These are phyloP conservation scores for Coffea humblotiana DNA, from an alignment of 305 asterid species.

Conservation along the genomic window DNA sequence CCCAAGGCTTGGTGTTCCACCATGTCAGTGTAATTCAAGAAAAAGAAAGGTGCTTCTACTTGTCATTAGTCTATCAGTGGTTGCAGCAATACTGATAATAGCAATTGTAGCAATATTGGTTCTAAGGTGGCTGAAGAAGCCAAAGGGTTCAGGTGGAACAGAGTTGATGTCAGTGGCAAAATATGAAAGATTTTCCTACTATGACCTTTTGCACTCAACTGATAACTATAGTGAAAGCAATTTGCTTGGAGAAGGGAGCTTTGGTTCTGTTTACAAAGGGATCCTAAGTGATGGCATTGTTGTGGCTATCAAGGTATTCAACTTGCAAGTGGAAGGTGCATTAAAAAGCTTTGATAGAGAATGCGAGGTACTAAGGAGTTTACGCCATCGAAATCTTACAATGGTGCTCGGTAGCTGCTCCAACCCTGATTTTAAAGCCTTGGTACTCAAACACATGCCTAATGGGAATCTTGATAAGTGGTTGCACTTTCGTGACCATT, in stretches of 20 bases:
- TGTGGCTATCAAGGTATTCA: slow-evolving; percentile 25
- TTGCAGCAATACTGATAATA: background rate
- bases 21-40: background rate
- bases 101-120: background rate
- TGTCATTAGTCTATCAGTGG: no score
- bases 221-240: slow-evolving; percentile 18
- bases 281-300: slow-evolving; percentile 8
- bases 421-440: background rate
- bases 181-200: slow-evolving; percentile 19
- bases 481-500: slow-evolving; percentile 15
- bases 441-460: slow-evolving; percentile 13
- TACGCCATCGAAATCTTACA: slow-evolving; percentile 13
- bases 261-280: slow-evolving; percentile 18
- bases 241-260: slow-evolving; percentile 20
- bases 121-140: slow-evolving; percentile 9
- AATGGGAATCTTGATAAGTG: slow-evolving; percentile 25
- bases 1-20: background rate
- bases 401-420: slow-evolving; percentile 10
- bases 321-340: slow-evolving; percentile 16
- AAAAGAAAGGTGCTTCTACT: slow-evolving; percentile 8
- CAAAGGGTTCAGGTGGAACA: background rate
- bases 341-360: slow-evolving; percentile 13
- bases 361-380: slow-evolving; percentile 12
- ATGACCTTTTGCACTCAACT: slow-evolving; percentile 23
- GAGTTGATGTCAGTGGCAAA: background rate